Percentiles rank a stretch among this genome's conserved stretches.
These are phyloP conservation scores for Venturia asperata DNA, from an alignment of 2,329 filamentous ascomycete genomes.

Conservation along the genomic window DNA sequence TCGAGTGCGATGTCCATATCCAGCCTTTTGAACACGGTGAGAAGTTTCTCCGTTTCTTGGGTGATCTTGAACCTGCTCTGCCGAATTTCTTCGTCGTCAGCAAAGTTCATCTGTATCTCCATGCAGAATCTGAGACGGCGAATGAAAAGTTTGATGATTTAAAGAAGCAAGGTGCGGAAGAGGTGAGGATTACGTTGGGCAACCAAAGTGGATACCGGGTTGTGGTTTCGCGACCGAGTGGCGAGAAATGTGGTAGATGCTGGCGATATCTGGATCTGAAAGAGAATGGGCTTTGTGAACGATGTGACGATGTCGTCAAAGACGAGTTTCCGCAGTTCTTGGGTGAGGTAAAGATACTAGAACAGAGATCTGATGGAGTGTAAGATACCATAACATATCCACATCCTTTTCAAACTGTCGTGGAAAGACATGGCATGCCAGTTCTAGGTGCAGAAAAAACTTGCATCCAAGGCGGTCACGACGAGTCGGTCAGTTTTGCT, in stretches of 20 bases:
- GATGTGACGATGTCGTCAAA: constrained; percentile 62
- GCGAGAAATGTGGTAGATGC: constrained; percentile 74
- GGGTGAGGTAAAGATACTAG: not conserved
- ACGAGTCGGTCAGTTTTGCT: too few relatives aligned
- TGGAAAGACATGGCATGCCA: not conserved
- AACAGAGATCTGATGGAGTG: not conserved
- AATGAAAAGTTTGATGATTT: constrained; percentile 21
- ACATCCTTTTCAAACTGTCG: not conserved
- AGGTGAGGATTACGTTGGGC: not conserved
- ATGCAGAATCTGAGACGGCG: not conserved
- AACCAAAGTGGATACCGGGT: constrained; percentile 15
- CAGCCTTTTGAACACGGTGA: constrained; percentile 18
- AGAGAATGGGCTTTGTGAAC: constrained; percentile 59
- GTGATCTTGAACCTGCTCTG: constrained; percentile 30
- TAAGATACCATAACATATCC: not conserved
- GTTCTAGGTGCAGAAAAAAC: not conserved
- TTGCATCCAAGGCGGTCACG: not conserved
- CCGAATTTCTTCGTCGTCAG: constrained; percentile 40
- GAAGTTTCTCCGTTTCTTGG: not conserved
- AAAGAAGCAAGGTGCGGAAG: not conserved
- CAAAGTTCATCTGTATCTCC: constrained; percentile 26
- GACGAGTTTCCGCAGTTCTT: constrained; percentile 11
- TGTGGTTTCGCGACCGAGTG: constrained; percentile 38
- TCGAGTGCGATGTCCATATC: constrained; percentile 65
- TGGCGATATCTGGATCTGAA: constrained; percentile 76